These are phyloP conservation scores for Hypericum androsaemum DNA, from an alignment of 345 rosid genomes.

Conservation along the genomic window DNA sequence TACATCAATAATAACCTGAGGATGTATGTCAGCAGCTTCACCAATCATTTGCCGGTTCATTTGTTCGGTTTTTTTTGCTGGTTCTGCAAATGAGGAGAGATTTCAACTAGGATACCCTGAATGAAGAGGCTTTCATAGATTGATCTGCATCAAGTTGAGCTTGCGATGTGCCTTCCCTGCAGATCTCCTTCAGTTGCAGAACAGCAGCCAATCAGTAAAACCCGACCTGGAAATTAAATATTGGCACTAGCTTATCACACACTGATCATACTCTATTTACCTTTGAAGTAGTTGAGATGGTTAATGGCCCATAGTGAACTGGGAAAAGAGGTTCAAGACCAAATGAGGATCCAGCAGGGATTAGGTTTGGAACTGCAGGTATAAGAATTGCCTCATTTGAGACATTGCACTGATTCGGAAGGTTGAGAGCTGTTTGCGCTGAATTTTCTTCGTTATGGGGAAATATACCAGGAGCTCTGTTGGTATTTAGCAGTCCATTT, in stretches of 20 bases:
- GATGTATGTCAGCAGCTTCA: slow-evolving; percentile 19
- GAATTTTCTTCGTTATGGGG: slow-evolving; percentile 29
- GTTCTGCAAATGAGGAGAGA: slow-evolving; percentile 10
- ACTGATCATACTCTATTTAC: slow-evolving; percentile 14
- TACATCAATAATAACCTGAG: slow-evolving; percentile 15
- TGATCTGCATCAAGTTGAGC: slow-evolving; percentile 24
- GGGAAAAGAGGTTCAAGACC: slow-evolving; percentile 28
- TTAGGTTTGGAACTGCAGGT: slow-evolving; percentile 19
- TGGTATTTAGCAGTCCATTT: slow-evolving; percentile 22
- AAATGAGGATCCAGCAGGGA: slow-evolving; percentile 23
- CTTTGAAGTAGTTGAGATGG: slow-evolving; percentile 30
- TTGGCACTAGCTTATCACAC: too few species aligned
- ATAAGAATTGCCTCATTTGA: slow-evolving; percentile 23
- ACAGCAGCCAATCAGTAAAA: too few species aligned
- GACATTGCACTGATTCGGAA: slow-evolving; percentile 20
- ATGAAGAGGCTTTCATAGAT: slow-evolving; percentile 25
- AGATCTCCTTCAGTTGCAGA: slow-evolving; percentile 27
- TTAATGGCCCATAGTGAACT: slow-evolving; percentile 30
- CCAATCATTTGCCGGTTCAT: slow-evolving; percentile 16
- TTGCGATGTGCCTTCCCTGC: slow-evolving; percentile 23
- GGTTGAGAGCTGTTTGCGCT: slow-evolving; percentile 15
- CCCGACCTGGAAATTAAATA: too few species aligned
- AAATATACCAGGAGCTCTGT: slow-evolving; percentile 20
- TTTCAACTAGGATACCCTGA: slow-evolving; percentile 29
- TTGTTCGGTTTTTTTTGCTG: slow-evolving; percentile 11